Evolutionary conservation across 139 green algal species (phyloP).

Genomic region (Volvox reticuliferus): DNA sequence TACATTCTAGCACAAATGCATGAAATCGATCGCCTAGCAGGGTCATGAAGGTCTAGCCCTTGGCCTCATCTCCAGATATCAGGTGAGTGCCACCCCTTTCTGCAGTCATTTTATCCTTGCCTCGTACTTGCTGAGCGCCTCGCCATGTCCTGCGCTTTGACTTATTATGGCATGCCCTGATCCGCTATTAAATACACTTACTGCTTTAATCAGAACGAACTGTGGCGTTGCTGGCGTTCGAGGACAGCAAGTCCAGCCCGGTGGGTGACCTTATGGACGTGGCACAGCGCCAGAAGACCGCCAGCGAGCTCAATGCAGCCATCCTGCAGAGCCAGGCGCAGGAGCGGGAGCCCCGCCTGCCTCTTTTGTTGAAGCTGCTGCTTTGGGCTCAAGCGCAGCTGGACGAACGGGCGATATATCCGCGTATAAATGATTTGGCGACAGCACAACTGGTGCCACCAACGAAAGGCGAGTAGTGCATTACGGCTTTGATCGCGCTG

Average conservation of each 20-base stretch:
- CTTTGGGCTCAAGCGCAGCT: conserved; percentile 72
- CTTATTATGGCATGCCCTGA: not conserved
- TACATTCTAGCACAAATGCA: too few relatives aligned
- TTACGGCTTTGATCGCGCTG: not conserved
- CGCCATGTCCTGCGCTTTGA: not conserved
- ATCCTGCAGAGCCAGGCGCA: conserved; percentile 88
- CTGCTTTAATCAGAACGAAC: conserved; percentile 87
- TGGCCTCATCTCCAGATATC: too few relatives aligned
- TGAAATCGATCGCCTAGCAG: too few relatives aligned
- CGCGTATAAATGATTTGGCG: conserved; percentile 81
- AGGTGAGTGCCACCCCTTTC: too few relatives aligned
- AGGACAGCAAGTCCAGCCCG: conserved; percentile 79
- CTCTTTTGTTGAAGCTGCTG: conserved; percentile 87
- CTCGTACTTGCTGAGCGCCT: too few relatives aligned
- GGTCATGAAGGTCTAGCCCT: too few relatives aligned
- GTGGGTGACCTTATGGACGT: conserved; percentile 91
- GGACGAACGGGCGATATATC: conserved; percentile 79
- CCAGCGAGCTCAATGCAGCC: conserved; percentile 95
- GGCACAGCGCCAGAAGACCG: conserved; percentile 92
- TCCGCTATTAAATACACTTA: too few relatives aligned
- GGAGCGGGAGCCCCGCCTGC: conserved; percentile 85
- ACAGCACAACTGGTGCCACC: conserved; percentile 56
- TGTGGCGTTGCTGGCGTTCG: conserved; percentile 95
- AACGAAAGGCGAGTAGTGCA: conserved; percentile 20
- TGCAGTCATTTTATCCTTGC: too few relatives aligned